Evolutionary conservation across 208 protist species (phyloP).

Genomic region (Novymonas esmeraldas): DNA sequence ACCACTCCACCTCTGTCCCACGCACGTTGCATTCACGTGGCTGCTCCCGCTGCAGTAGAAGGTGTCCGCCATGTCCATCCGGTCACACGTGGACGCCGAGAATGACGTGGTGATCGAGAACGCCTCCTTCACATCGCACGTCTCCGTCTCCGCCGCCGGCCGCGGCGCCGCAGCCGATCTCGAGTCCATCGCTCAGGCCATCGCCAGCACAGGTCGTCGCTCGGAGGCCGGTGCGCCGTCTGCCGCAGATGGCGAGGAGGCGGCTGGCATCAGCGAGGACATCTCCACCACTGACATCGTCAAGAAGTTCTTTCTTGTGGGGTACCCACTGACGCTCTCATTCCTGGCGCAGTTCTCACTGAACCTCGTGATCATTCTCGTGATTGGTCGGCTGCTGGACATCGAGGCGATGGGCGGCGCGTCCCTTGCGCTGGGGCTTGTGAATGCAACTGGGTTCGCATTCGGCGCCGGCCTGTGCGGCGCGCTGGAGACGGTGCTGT

Average conservation of each 20-base stretch:
- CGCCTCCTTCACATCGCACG: conserved; percentile 40
- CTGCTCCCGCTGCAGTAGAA: background rate
- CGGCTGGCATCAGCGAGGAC: conserved; percentile 26
- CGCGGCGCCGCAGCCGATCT: conserved; percentile 24
- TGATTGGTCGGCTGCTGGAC: conserved; percentile 64
- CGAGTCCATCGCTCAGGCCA: conserved; percentile 35
- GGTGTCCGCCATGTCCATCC: background rate
- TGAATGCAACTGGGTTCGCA: conserved; percentile 88
- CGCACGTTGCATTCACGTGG: background rate
- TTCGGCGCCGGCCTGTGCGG: conserved; percentile 85
- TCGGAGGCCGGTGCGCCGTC: conserved; percentile 12
- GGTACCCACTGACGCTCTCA: conserved; percentile 74
- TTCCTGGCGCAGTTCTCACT: conserved; percentile 80
- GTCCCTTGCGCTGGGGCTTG: conserved; percentile 69
- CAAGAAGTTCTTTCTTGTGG: conserved; percentile 68
- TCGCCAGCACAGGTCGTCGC: conserved; percentile 15
- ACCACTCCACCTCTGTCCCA: background rate
- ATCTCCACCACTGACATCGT: conserved; percentile 37
- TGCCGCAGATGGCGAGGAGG: conserved; percentile 16
- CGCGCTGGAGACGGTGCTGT: conserved; percentile 84
- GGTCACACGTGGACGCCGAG: conserved; percentile 25
- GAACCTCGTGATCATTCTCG: conserved; percentile 65
- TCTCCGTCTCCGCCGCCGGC: conserved; percentile 28
- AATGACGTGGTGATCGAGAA: conserved; percentile 37
- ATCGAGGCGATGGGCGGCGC: conserved; percentile 72